Conservation (phyloP, 1,284 basidiomycete species). For the Cryptococcus sp. region DNA sequence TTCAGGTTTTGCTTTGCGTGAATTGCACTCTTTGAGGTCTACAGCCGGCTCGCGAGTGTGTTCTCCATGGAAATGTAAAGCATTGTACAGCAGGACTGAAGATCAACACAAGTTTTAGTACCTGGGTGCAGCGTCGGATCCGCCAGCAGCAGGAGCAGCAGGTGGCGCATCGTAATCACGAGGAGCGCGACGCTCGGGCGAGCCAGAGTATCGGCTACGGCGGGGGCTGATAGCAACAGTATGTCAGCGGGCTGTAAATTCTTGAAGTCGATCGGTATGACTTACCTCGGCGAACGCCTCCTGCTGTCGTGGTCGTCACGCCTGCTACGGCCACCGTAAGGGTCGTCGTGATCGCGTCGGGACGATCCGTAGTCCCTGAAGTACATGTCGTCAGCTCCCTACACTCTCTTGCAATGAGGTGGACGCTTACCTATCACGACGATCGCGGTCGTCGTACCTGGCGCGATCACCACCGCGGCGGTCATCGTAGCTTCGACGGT, state of each 20-base stretch:
- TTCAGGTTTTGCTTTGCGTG: no score
- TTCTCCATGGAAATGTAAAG: no score
- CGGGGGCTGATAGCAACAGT: constrained; percentile 15
- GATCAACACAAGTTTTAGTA: constrained; percentile 18
- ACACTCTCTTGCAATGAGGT: not conserved
- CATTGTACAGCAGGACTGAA: not conserved
- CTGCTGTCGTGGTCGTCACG: constrained; percentile 32
- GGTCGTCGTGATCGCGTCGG: constrained; percentile 32
- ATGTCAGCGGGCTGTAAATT: not conserved
- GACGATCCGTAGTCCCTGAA: not conserved
- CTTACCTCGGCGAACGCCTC: constrained; percentile 29
- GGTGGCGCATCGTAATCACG: constrained; percentile 20
- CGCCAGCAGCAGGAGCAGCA: constrained; percentile 8
- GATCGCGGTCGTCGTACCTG: constrained; percentile 30
- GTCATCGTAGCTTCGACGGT: constrained; percentile 29
- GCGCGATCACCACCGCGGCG: constrained; percentile 26
- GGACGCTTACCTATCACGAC: constrained; percentile 31
- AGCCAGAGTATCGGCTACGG: constrained; percentile 37
- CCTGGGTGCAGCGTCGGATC: constrained; percentile 13
- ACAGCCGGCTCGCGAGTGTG: no score
- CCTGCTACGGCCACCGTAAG: constrained; percentile 36
- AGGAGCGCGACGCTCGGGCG: constrained; percentile 40
- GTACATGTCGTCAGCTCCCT: not conserved
- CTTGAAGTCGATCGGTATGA: not conserved
- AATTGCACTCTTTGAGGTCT: no score